Evolutionary conservation across 2,329 filamentous ascomycete genomes (phyloP), one percentile per base, ranked within the genome.

Genomic region (Kalaharituber pfeilii): DNA sequence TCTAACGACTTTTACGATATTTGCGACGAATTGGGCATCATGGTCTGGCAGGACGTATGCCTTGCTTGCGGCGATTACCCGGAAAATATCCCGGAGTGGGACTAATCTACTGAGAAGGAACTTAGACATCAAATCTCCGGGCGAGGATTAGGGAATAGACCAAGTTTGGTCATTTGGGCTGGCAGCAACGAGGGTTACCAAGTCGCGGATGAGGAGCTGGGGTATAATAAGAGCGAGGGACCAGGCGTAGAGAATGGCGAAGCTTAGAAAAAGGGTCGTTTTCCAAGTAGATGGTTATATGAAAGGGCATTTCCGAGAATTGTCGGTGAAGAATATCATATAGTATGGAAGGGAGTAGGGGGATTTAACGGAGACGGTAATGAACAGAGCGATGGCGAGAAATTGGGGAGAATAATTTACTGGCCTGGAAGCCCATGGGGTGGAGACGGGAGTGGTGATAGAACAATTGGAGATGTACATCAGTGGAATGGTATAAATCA

Each of bases 171-270:
- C 45, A 82, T 95, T 52, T 94, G 81, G 70, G 86, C 85, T 2
- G 89, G 88, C n/a, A 94, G 94, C 69, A 95, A 95, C 64, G 89
- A 95, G 67, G 88, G 95, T 66, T 94, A 95, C 67, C 62, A 63
- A 33, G 42, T 63, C 3, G 59, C 60, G 39, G 88, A 94, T 28
- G 78, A 77, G 60, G 74, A 75, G 0, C 18, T 49, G 6, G 84
- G 79, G 0, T 94, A 93, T 67, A 74, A 80, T 15, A 15, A 49
- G 22, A 13, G 24, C 2, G 24, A 49, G 22, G 44, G 15, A 5
- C 3, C 44, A 13, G 18, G 44, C 5, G 9, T 36, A 18, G 5
- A 20, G 44, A 22, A 20, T 47, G 76, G 84, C 0, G 76, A 88
- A 55, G 85, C 75, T 66, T 95, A 88, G 88, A 75, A 94, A 29